Conservation (phyloP, 129 eudicot species). For the Lactuca saligna region DNA sequence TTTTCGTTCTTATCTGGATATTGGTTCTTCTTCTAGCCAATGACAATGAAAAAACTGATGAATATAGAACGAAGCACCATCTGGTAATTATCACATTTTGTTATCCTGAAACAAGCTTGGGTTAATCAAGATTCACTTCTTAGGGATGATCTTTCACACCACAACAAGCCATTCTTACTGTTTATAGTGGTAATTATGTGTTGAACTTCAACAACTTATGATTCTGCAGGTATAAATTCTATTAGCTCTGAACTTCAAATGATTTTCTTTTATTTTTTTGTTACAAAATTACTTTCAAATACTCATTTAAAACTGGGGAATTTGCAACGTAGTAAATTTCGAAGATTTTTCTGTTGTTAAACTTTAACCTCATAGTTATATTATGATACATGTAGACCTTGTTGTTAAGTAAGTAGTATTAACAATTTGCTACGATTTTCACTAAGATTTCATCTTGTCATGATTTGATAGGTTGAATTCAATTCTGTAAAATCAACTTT, state of each 20-base stretch:
- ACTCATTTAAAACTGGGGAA: constrained; percentile 2
- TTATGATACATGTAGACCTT: too few relatives aligned
- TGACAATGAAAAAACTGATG: constrained; percentile 94
- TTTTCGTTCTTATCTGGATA: constrained; percentile 47
- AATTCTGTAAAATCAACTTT: constrained; percentile 95
- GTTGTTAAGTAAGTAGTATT: background rate
- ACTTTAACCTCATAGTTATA: too few relatives aligned
- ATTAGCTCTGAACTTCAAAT: constrained; percentile 69
- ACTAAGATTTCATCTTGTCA: constrained; percentile 1
- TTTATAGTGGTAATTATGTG: constrained; percentile 90
- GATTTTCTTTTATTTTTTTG: constrained; percentile 19
- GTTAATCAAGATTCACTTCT: constrained; percentile 42
- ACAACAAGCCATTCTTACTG: constrained; percentile 68
- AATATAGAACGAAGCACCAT: constrained; percentile 83
- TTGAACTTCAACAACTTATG: constrained; percentile 75
- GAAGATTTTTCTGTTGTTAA: too few relatives aligned
- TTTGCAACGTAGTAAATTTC: background rate
- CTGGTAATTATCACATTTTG: constrained; percentile 51
- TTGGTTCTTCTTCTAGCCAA: constrained; percentile 87
- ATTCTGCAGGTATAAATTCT: constrained; percentile 65
- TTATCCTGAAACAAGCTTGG: constrained; percentile 12
- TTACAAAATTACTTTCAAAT: constrained; percentile 33
- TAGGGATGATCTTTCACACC: constrained; percentile 68
- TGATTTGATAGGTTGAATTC: constrained; percentile 62
- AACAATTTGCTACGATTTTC: background rate